A percentile compares a stretch with the other conserved stretches of the same genome.
phyloP scores from a whole-genome alignment of 106 monocot genomes.

The Allium fistulosum region DNA sequence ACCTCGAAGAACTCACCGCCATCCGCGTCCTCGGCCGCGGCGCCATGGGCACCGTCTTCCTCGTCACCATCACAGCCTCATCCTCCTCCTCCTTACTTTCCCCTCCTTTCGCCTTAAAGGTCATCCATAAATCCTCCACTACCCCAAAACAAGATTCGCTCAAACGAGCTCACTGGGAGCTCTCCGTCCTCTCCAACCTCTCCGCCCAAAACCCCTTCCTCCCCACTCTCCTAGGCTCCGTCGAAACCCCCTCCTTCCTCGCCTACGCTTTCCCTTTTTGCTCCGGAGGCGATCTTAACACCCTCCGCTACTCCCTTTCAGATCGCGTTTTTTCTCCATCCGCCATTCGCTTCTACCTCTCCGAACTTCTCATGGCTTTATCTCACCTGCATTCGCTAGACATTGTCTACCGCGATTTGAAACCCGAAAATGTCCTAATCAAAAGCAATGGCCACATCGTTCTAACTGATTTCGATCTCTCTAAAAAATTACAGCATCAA shows the following conservation, averaged over 20 bases:
- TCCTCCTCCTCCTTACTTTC: slow-evolving; percentile 37
- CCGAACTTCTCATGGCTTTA: slow-evolving; percentile 68
- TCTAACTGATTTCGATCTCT: slow-evolving; percentile 96
- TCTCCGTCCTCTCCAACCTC: slow-evolving; percentile 28
- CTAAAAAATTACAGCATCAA: slow-evolving; percentile 37
- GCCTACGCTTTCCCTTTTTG: slow-evolving; percentile 83
- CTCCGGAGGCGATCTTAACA: slow-evolving; percentile 83
- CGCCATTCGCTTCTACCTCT: slow-evolving; percentile 77
- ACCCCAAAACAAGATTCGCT: slow-evolving; percentile 23
- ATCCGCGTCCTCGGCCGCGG: slow-evolving; percentile 76
- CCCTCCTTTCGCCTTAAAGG: slow-evolving; percentile 70
- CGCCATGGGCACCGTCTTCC: slow-evolving; percentile 91
- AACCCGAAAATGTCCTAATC: slow-evolving; percentile 92
- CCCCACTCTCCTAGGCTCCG: slow-evolving; percentile 58
- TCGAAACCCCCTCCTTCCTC: slow-evolving; percentile 52
- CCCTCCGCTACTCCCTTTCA: slow-evolving; percentile 57
- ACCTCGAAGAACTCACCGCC: slow-evolving; percentile 52
- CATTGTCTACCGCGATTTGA: slow-evolving; percentile 85
- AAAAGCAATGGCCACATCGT: slow-evolving; percentile 62
- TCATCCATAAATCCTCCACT: slow-evolving; percentile 41
- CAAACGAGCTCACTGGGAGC: slow-evolving; percentile 80
- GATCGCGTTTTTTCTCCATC: slow-evolving; percentile 65
- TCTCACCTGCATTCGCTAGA: slow-evolving; percentile 64
- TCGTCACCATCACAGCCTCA: slow-evolving; percentile 16
- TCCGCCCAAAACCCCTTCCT: slow-evolving; percentile 41